Evolutionary conservation across 371 early-diverging fungal species (phyloP), one percentile per base, ranked within the genome.

Genomic region (Apophysomyces elegans): DNA sequence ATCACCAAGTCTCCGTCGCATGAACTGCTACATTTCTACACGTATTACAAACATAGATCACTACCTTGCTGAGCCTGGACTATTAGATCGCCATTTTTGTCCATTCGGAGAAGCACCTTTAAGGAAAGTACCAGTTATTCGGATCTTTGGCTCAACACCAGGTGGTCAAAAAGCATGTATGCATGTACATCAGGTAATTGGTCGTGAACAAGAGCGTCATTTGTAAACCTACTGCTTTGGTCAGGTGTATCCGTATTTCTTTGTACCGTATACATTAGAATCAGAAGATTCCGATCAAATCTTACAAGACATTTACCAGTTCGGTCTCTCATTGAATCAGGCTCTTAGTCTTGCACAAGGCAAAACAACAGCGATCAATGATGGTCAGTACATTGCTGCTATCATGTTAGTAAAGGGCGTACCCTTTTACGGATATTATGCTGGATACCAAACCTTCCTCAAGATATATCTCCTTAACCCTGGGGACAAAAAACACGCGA

Each of bases 341-440:
- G 95, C 94, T 0, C 71, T 93, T 26, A 74, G 84, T 39, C 59
- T 91, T 14, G 64, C 88, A 37, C 70, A 70, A 26, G 56, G 18
- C 26, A 38, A 37, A 39, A 75, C 67, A 1, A 62, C 71, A 7
- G 62, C 73, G 1, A 66, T 62, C 26, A 58, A 65, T 35, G 72
- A 72, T n/a, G 65, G 73, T 2, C 84, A 85, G 38, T 86, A 85
- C 63, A 78, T 94, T 7, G 89, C 87, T 0, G 90, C 90, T 1
- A 86, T 94, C 54, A 68, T 82, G 0, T 83, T 89, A 0, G 87
- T 91, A 21, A 89, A 90, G 68, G 97, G 93, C 0, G 74, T 92
- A 0, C 91, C 93, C 0, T 95, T 94, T 73, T 96, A 96, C 72
- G 97, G 97, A 0, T 94, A 92, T 68, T 88, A 90, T 67, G 72